Conservation (phyloP, 805 yeast species). For the Scheffersomyces spartinae region DNA sequence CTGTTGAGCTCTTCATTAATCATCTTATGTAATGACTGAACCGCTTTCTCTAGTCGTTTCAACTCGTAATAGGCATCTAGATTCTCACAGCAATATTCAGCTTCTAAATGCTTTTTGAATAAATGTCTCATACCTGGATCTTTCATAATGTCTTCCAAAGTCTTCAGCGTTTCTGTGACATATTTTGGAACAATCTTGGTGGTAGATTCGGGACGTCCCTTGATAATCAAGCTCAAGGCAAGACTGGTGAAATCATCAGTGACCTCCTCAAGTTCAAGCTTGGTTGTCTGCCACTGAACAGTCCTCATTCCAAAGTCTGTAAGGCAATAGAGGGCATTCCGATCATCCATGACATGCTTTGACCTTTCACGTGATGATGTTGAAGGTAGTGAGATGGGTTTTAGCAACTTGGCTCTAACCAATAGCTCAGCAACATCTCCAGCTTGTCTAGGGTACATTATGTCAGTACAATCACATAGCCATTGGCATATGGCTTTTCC, state of each 20-base stretch:
- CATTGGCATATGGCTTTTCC: conserved; percentile 80
- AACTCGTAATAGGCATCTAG: conserved; percentile 60
- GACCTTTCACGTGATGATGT: conserved; percentile 14
- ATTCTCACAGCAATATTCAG: conserved; percentile 63
- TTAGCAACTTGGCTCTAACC: conserved; percentile 33
- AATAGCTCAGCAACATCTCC: conserved; percentile 40
- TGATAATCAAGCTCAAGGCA: no score
- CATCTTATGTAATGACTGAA: conserved; percentile 31
- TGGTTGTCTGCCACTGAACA: conserved; percentile 24
- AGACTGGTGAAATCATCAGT: no score
- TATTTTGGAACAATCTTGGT: no score
- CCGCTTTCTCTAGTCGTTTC: conserved; percentile 36
- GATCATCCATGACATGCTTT: conserved; percentile 16
- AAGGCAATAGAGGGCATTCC: conserved; percentile 32
- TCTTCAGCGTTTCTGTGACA: neutral
- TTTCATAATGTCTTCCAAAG: conserved; percentile 33
- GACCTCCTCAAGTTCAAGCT: no score
- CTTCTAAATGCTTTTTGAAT: conserved; percentile 54
- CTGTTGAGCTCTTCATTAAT: conserved; percentile 8
- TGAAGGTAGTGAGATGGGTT: conserved; percentile 28
- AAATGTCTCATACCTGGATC: conserved; percentile 72
- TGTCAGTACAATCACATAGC: conserved; percentile 83
- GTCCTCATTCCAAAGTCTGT: conserved; percentile 30
- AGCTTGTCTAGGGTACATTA: conserved; percentile 42
- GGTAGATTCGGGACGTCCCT: no score